Evolutionary conservation across 768 basidiomycete species (phyloP).

Genomic region (Chlorophyllum brunneum): DNA sequence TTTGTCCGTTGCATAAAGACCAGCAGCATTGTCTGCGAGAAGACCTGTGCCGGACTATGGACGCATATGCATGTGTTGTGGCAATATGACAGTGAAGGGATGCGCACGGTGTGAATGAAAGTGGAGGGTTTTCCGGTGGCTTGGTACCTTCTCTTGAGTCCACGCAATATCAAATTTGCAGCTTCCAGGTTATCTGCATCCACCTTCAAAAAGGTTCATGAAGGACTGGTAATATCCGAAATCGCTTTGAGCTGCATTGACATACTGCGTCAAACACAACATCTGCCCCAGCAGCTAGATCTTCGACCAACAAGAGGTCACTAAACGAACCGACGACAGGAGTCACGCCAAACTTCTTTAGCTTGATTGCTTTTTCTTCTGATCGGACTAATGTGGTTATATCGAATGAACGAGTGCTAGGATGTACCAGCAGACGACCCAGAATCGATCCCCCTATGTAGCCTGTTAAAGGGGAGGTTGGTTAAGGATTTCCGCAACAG

Average conservation of each 20-base stretch:
- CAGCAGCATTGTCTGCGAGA: constrained; percentile 42
- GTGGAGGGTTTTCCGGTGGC: constrained; percentile 38
- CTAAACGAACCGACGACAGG: constrained; percentile 41
- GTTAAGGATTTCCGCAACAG: not conserved
- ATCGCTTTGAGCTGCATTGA: not conserved
- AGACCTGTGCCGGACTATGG: constrained; percentile 30
- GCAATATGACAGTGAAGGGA: not conserved
- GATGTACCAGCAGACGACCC: constrained; percentile 34
- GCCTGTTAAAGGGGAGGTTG: constrained; percentile 21
- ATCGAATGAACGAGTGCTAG: constrained; percentile 27
- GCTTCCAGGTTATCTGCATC: constrained; percentile 43
- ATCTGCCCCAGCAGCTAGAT: constrained; percentile 41
- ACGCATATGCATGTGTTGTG: constrained; percentile 32
- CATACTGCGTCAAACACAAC: constrained; percentile 32
- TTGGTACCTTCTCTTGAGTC: constrained; percentile 44
- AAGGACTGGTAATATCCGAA: not conserved
- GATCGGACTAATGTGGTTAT: constrained; percentile 45
- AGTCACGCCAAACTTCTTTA: constrained; percentile 32
- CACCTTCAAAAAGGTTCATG: constrained; percentile 20
- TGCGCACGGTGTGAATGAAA: constrained; percentile 60
- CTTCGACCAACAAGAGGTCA: constrained; percentile 38
- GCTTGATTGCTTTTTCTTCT: constrained; percentile 38
- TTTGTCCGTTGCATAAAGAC: constrained; percentile 29
- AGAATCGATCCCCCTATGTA: constrained; percentile 50
- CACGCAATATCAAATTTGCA: constrained; percentile 43